Base-by-base conservation (phyloP, 225 moss, liverwort and hornwort genomes). In the Rhytidiadelphus loreus region DNA sequence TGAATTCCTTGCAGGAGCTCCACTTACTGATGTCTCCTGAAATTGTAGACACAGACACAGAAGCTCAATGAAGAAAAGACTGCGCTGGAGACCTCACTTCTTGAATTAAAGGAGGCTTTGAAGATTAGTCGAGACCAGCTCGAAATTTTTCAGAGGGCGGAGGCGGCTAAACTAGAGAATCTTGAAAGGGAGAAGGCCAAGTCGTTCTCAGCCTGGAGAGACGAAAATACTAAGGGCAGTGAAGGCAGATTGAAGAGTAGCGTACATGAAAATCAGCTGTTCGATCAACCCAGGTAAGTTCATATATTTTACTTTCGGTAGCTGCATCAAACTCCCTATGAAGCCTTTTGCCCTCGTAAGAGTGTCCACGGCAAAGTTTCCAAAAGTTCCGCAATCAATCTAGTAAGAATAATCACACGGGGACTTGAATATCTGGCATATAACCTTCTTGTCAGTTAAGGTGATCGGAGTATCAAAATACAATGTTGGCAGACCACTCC, bases 251-350 rank as follows among this genome's bases (percentile, higher is more conserved):
- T 85, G 56, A 65, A 80, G 48, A 84, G 44, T 50, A 68, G 68
- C 61, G 35, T 82, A 50, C 52, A 87, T 52, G 81, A 91, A 52
- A 91, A 91, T 85, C 70, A 82, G 16, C 55, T 87, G 46, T 86
- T 92, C 8, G 90, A 82, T 63, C 73, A 62, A 59, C 77, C 93
- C 50, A 88, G 88, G 96, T 95, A 87, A 72, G n/a, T 62, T 79
- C 41, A 39, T 32, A 59, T 25, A 48, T 50, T 69, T 25, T 30
- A 43, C 22, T 64, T 74, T 53, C 32, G 12, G 26, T 77, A 59
- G 33, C 60, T 50, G 46, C 39, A 86, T 77, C 29, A 35, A 86
- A 74, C 32, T 78, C 57, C 62, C 17, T 30, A 16, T 61, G 77
- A 55, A 77, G 52, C 44, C 71, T 80, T 79, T 87, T 17, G 19